Evolutionary conservation across 441 rosid species (phyloP), one percentile per base, ranked within the genome.

Genomic region (Codiaeum variegatum): DNA sequence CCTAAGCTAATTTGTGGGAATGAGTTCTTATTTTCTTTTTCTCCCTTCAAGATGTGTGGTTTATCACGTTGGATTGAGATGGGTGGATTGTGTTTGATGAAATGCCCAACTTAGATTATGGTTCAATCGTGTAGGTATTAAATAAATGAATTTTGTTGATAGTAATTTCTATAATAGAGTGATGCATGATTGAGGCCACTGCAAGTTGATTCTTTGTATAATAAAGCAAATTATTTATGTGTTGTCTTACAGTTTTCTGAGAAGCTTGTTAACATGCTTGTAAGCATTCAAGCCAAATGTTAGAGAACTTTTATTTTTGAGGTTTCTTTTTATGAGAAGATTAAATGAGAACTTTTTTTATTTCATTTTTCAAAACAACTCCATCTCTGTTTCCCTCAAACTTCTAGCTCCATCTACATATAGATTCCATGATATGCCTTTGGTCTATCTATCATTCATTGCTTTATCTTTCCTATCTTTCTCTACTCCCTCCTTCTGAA

Each of bases 61-160:
- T 24, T 11, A 38, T 44, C 44, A 55, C 21, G 7, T 26, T 70
- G 38, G 66, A 64, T 46, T 38, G 69, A 19, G 58, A 51, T n/a
- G 18, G 40, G 64, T 2, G 38, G 5, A 31, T 31, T 71, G 46
- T 77, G 74, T 73, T 77, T 69, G 77, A 54, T 63, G 73, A 69
- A 73, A 68, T 68, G 77, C 40, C 62, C 10, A 24, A 60, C 52
- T 60, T 36, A 51, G 16, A 38, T 21, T 61, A 7, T 62, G 4
- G 23, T 21, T 73, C 42, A 51, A 28, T 34, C 34, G 8, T 5
- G n/a, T 52, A 34, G 46, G 24, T 36, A 52, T 40, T 26, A 60
- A 29, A 58, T 11, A 15, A 62, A 29, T 58, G 6, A 19, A 15
- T 0, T 38, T 40, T 28, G 55, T 36, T 16, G 36, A 28, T 3